Evolutionary conservation across 2,329 filamentous ascomycete species (phyloP).

Genomic region (Dendryphion nanum): DNA sequence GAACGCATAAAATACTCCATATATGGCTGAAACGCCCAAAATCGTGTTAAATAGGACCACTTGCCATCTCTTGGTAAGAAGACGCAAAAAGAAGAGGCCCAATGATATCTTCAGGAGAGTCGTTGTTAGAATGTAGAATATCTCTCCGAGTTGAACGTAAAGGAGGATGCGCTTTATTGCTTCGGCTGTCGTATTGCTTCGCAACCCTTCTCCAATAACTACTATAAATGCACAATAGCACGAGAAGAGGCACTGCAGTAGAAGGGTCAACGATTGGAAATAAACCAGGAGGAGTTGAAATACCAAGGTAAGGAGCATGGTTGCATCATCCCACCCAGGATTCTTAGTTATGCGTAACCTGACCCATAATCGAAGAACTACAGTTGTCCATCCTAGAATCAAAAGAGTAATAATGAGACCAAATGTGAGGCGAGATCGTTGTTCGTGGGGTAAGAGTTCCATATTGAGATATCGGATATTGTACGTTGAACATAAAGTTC

Average conservation of each 20-base stretch:
- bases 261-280: not conserved
- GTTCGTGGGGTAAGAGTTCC: too few relatives aligned
- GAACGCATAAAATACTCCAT: conserved; percentile 30
- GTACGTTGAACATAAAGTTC: too few relatives aligned
- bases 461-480: too few relatives aligned
- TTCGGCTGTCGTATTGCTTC: conserved; percentile 12
- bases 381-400: conserved; percentile 25
- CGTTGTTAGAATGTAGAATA: conserved; percentile 54
- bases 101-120: conserved; percentile 46
- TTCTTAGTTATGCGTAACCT: conserved; percentile 31
- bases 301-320: conserved; percentile 29
- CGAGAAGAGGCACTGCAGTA: conserved; percentile 21
- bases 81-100: conserved; percentile 36
- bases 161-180: conserved; percentile 16
- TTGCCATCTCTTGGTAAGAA: conserved; percentile 34
- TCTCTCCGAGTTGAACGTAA: conserved; percentile 40
- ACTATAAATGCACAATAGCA: conserved; percentile 26
- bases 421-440: conserved; percentile 14
- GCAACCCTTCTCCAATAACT: conserved; percentile 13
- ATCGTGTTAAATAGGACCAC: conserved; percentile 21
- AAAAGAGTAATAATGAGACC: conserved; percentile 25
- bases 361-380: conserved; percentile 33
- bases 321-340: conserved; percentile 34
- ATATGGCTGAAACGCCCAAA: conserved; percentile 20
- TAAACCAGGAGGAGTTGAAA: conserved; percentile 1